Base-by-base conservation (phyloP, 2,329 filamentous ascomycete genomes). In the Exophiala aquamarina region DNA sequence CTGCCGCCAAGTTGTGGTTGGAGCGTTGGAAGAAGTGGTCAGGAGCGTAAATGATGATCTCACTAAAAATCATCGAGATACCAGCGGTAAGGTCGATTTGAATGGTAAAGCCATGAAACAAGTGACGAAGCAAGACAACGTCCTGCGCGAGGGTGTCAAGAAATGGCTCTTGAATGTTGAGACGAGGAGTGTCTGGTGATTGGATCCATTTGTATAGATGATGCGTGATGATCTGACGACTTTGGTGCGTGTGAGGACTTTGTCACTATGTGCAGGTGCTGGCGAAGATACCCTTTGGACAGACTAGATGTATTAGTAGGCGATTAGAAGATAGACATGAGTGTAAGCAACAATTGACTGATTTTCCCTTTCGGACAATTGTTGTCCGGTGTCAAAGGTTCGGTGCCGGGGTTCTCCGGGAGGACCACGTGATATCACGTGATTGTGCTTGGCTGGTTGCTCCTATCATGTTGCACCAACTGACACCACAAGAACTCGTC, bases 1-100 rank as follows among this genome's bases (percentile, higher is more conserved):
- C 55, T 81, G 77, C 58, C 75, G 74, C 44, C 70, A 71, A 29
- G 70, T 76, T 45, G 73, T 82, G 0, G 72, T 81, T 9, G 77
- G 77, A 42, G 78, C 79, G 4, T 63, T 82, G 14, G 77, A 81
- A 61, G 69, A 78, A 46, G 72, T 82, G 3, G 78, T 79, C 26
- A 73, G 70, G 44, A 72, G 73, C 41, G 77, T 81, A n/a, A 73
- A 72, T 11, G 72, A 72, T 5, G 72, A 75, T 48, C 66, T 71
- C 47, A 67, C 66, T 41, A 70, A 66, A 33, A 66, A 72, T 39
- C 66, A 70, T 50, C 43, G 65, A 8, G 52, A 26, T 26, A 49
- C 47, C 8, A 66, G 67, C 26, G 59, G 66, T 39, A 63, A 67
- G 35, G 60, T 64, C 37, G 66, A 61, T 47, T 14, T 54, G 11